These are phyloP conservation scores for Tulasnella sp. DNA, from an alignment of 768 basidiomycete species.

Conservation along the genomic window DNA sequence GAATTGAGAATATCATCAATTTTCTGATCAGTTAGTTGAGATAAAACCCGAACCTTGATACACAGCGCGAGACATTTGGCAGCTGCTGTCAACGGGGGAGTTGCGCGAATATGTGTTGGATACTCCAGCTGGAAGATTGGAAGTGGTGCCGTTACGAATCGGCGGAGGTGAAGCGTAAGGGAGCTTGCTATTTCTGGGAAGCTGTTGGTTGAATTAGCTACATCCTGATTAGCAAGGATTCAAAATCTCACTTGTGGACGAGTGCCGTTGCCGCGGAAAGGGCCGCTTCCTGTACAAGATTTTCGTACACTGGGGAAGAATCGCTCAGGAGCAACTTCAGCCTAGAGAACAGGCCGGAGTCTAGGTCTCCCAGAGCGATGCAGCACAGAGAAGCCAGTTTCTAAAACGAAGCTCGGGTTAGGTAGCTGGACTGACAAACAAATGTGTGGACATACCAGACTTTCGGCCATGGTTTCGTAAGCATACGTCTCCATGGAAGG, in stretches of 20 bases:
- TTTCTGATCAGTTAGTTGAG: background rate
- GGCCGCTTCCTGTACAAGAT: slow-evolving; percentile 80
- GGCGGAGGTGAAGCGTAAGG: slow-evolving; percentile 69
- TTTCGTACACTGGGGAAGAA: slow-evolving; percentile 69
- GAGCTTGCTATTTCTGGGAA: slow-evolving; percentile 67
- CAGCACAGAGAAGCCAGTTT: slow-evolving; percentile 80
- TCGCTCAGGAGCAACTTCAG: slow-evolving; percentile 69
- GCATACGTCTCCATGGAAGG: slow-evolving; percentile 78
- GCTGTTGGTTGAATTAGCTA: slow-evolving; percentile 29
- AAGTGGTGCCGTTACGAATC: slow-evolving; percentile 79
- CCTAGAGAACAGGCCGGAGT: slow-evolving; percentile 54
- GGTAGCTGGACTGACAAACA: background rate
- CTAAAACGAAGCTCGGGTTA: slow-evolving; percentile 29
- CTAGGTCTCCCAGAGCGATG: slow-evolving; percentile 54
- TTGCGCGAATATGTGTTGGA: slow-evolving; percentile 55
- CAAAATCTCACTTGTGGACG: slow-evolving; percentile 54
- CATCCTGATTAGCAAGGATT: background rate
- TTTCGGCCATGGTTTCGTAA: slow-evolving; percentile 89
- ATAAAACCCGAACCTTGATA: slow-evolving; percentile 47
- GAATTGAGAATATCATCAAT: slow-evolving; percentile 10
- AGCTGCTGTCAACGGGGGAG: slow-evolving; percentile 70
- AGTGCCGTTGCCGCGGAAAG: slow-evolving; percentile 74
- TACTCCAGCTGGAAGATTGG: slow-evolving; percentile 84
- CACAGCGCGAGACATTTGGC: slow-evolving; percentile 86
- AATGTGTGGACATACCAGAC: slow-evolving; percentile 42